Evolutionary conservation across 345 rosid species (phyloP), one percentile per base, ranked within the genome.

Genomic region (Salix exigua): DNA sequence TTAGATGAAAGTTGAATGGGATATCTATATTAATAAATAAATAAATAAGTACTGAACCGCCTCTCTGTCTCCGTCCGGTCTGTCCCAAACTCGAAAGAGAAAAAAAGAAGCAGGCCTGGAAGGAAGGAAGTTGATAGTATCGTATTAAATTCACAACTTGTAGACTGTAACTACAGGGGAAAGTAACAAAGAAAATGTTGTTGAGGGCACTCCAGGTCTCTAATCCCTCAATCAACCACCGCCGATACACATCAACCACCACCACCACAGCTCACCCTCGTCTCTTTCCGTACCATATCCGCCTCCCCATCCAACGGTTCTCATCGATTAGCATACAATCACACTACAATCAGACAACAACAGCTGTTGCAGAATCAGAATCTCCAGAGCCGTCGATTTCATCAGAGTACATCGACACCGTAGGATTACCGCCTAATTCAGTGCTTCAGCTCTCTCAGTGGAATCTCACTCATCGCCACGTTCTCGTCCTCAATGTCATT

Each of bases 401-500:
- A 2, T 73, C 89, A 3, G 75, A 73, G 1, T 87, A 86, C 71
- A 84, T 86, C 40, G 63, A 87, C 23, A 83, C 97, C 72, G 87
- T 95, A 19, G 97, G 94, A 62, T 84, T 86, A 25, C 75, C 81
- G 4, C 31, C 82, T 8, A 61, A 81, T 21, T 19, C 80, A 6
- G 42, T 87, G 64, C 86, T 89, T 55, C 90, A 81, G 61, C 80
- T 83, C 77, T 82, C 91, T 30, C 93, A 82, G n/a, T 84, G 90
- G 90, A 78, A 80, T 70, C 82, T 93, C 83, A 88, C 94, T 18
- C 82, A 88, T 42, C 94, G 93, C 66, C 97, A 92, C 75, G 75
- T 92, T 75, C 62, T 88, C 79, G 26, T 85, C 48, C 90, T 92
- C 74, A 90, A 84, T 72, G 81, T 86, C 90, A 33, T 88, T 78